A percentile compares a stretch with the other conserved stretches of the same genome.
Evolutionary conservation across 2,329 filamentous ascomycete species (phyloP).

Genomic region (Diaporthe citrichinensis): DNA sequence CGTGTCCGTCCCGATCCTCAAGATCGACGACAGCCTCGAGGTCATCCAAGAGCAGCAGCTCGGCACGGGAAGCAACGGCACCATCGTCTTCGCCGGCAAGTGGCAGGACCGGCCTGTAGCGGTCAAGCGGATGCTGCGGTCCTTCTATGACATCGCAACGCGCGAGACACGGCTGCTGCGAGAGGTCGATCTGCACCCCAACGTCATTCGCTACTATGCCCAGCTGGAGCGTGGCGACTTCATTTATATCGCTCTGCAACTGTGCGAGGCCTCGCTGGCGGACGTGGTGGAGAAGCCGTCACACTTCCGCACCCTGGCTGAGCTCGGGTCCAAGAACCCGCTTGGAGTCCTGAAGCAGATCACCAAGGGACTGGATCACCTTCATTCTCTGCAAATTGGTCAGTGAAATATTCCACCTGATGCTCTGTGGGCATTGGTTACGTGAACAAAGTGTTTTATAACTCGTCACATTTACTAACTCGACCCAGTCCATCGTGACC

Average conservation of each 20-base stretch:
- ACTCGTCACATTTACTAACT: background rate
- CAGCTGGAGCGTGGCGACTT: constrained; percentile 92
- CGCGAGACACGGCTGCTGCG: constrained; percentile 92
- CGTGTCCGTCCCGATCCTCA: constrained; percentile 71
- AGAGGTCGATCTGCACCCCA: constrained; percentile 95
- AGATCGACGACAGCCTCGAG: constrained; percentile 74
- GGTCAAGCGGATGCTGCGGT: constrained; percentile 95
- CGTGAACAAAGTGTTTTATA: background rate
- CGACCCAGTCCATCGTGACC: constrained; percentile 80
- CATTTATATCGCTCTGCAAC: constrained; percentile 94
- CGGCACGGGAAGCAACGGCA: constrained; percentile 93
- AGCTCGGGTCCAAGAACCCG: constrained; percentile 80
- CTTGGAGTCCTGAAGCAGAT: constrained; percentile 89
- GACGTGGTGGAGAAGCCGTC: constrained; percentile 87
- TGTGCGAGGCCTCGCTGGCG: constrained; percentile 93
- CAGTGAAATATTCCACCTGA: background rate
- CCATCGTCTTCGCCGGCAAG: constrained; percentile 92
- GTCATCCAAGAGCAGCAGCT: constrained; percentile 75
- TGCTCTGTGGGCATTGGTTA: background rate
- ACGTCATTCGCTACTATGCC: constrained; percentile 96
- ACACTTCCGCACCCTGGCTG: constrained; percentile 77
- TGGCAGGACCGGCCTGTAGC: constrained; percentile 95
- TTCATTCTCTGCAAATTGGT: constrained; percentile 90
- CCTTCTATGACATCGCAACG: constrained; percentile 95
- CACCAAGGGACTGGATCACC: constrained; percentile 86